phyloP scores from a whole-genome alignment of 192 early-diverging fungal genomes.

The Piromyces finnis region DNA sequence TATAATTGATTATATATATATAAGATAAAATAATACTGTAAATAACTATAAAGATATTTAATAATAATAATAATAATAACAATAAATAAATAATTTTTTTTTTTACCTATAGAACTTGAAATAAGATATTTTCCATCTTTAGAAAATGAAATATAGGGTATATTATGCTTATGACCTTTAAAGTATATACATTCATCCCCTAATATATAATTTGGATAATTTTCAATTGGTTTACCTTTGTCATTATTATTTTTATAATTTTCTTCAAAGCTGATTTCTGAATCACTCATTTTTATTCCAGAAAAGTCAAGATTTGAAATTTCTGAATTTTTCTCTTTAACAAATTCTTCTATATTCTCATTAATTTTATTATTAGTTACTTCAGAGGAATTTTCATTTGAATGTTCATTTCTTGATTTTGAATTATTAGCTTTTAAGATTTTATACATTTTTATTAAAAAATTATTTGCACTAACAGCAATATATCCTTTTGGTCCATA shows the following conservation, averaged over 20 bases:
- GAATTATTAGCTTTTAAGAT: background rate
- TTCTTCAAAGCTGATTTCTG: background rate
- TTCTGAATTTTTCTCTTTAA: no score
- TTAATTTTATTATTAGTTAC: no score
- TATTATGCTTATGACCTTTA: background rate
- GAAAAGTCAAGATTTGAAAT: background rate
- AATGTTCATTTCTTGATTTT: no score
- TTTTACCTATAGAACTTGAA: background rate
- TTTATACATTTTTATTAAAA: background rate
- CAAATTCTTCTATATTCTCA: no score
- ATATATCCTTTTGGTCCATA: background rate
- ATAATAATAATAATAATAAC: no score
- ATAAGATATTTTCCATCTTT: background rate
- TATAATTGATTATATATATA: no score
- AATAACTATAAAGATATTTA: no score
- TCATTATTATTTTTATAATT: background rate
- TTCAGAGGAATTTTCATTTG: no score
- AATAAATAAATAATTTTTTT: no score
- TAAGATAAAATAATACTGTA: no score
- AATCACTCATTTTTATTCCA: background rate
- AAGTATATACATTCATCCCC: background rate
- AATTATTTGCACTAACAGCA: background rate
- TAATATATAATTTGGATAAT: background rate
- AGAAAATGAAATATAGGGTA: background rate
- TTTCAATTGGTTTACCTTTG: background rate